Base-by-base conservation (phyloP, 2,329 filamentous ascomycete species). In the Ophidiomyces ophidiicola region DNA sequence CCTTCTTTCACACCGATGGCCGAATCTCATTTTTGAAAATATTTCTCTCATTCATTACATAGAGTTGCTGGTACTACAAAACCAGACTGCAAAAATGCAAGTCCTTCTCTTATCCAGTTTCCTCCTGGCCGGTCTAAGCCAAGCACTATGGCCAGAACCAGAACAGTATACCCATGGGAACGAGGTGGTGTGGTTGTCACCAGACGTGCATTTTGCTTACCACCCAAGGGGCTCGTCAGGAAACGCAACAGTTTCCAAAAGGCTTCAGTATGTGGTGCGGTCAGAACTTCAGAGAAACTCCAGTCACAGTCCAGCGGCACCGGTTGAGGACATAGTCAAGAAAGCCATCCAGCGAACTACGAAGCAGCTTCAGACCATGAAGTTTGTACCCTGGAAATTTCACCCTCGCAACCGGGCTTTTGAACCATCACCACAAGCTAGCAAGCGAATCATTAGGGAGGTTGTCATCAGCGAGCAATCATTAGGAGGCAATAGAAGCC, bases 361-460 rank as follows among this genome's bases (percentile, higher is more conserved):
- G 18, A 44, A 42, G 15, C 40, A 45, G 12, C 48, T 53, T 14
- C 28, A 35, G 6, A 3, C 38, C n/a, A 49, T 43, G 19, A 52
- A 44, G 18, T 53, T 55, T 35, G 50, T 55, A 5, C 54, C 54
- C 2, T 56, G 53, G 54, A 55, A 55, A 32, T 49, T 55, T 30
- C 44, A 55, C 40, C 43, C 44, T 32, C 46, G 53, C 21, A 46
- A 50, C 32, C 41, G 44, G 7, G 17, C 35, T 8, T 56, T 51
- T 33, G 52, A 56, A 38, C 51, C 53, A 7, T 14, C 24, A 7
- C 12, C 20, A 12, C 18, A 32, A 15, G 26, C 21, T 14, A n/a
- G 23, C 14, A 14, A 25, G 5, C 24, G 8, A 25, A 15, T 41
- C n/a, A 46, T 55, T 14, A 38, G 45, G 21, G 46, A 49, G 21